phyloP scores from a whole-genome alignment of 176 grass and related monocot genomes.

The Musa acuminata region DNA sequence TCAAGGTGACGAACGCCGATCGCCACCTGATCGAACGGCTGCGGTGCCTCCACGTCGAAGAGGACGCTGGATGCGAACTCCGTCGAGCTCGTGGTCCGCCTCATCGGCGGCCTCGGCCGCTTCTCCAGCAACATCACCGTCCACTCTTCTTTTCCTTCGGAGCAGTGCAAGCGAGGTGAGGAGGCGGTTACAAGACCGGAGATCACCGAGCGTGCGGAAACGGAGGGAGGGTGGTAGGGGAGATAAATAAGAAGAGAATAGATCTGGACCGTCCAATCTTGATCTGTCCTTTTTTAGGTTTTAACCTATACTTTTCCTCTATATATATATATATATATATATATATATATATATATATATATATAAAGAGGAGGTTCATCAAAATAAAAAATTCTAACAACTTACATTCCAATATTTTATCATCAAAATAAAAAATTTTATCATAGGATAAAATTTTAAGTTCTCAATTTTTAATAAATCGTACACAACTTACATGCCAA shows the following conservation, averaged over 20 bases:
- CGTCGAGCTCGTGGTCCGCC: conserved; percentile 55
- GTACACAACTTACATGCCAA: no score
- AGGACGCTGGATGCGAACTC: conserved; percentile 37
- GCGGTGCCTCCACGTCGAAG: conserved; percentile 15
- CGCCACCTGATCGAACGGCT: conserved; percentile 18
- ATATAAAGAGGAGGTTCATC: no score
- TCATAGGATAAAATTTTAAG: no score
- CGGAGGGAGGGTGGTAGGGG: neutral
- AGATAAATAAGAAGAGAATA: conserved; percentile 29
- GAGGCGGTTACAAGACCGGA: neutral
- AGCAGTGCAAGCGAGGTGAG: neutral
- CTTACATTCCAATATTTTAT: no score
- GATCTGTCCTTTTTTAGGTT: neutral
- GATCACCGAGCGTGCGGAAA: neutral
- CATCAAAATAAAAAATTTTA: no score
- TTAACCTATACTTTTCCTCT: no score
- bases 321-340: no score
- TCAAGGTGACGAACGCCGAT: neutral
- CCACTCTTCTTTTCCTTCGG: neutral
- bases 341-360: no score
- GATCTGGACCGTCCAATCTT: conserved; percentile 35
- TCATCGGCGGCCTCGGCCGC: conserved; percentile 32
- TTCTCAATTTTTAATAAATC: no score
- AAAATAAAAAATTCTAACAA: no score
- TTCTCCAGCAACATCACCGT: conserved; percentile 42